Conservation (phyloP, 2,329 filamentous ascomycete species). For the Apiospora aurea region DNA sequence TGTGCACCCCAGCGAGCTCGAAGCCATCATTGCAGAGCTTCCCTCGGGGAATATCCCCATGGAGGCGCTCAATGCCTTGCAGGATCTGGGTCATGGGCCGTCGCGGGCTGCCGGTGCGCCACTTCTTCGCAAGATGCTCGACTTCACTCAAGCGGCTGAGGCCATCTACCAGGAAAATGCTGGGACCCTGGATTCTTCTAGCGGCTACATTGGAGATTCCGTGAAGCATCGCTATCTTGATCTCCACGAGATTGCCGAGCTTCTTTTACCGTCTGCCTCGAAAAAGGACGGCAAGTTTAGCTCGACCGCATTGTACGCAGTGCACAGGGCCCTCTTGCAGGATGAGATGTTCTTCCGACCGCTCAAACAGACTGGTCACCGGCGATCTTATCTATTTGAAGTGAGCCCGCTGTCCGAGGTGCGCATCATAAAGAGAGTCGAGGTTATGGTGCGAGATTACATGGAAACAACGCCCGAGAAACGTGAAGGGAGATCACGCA, state of each 20-base stretch:
- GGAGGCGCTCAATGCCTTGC: constrained; percentile 45
- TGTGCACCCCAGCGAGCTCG: constrained; percentile 48
- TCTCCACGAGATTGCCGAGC: constrained; percentile 57
- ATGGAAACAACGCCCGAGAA: constrained; percentile 46
- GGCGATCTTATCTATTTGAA: constrained; percentile 66
- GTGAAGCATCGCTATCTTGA: constrained; percentile 53
- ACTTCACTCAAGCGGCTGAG: constrained; percentile 53
- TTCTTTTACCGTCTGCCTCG: constrained; percentile 48
- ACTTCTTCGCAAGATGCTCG: constrained; percentile 56
- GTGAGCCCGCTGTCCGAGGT: constrained; percentile 65
- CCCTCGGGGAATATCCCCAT: constrained; percentile 40
- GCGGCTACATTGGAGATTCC: constrained; percentile 47
- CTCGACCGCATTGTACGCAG: constrained; percentile 67
- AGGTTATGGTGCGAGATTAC: constrained; percentile 60
- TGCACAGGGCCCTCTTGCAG: constrained; percentile 68
- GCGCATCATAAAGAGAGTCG: constrained; percentile 56
- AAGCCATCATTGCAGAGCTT: constrained; percentile 48
- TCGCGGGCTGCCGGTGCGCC: constrained; percentile 49
- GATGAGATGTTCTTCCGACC: constrained; percentile 68
- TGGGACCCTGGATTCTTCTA: constrained; percentile 55
- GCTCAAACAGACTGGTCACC: constrained; percentile 55
- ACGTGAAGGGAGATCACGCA: not conserved
- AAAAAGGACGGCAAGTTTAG: constrained; percentile 49
- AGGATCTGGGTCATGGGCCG: constrained; percentile 50
- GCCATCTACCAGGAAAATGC: constrained; percentile 56